Evolutionary conservation across 208 protist species (phyloP).

Genomic region (Phytomonas sp.): DNA sequence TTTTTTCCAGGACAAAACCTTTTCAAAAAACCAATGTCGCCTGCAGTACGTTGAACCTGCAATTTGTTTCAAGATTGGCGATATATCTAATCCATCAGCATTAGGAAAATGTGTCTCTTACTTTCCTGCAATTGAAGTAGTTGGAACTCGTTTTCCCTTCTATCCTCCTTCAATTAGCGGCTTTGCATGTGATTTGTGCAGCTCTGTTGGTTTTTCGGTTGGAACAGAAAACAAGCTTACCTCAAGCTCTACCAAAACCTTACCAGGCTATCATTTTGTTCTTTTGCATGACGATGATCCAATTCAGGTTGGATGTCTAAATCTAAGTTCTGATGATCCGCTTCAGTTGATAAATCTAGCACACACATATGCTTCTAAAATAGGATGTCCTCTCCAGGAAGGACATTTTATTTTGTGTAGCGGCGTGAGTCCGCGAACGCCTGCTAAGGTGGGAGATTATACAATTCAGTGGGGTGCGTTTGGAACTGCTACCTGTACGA

Average conservation of each 20-base stretch:
- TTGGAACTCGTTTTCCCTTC: conserved; percentile 77
- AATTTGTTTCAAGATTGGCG: conserved; percentile 39
- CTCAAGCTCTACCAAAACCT: conserved; percentile 11
- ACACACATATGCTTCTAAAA: conserved; percentile 36
- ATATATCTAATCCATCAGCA: conserved; percentile 18
- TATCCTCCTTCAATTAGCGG: conserved; percentile 47
- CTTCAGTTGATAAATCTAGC: conserved; percentile 32
- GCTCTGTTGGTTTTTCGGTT: conserved; percentile 40
- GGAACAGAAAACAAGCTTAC: conserved; percentile 25
- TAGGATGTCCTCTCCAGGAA: conserved; percentile 34
- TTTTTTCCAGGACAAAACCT: conserved; percentile 21
- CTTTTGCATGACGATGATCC: conserved; percentile 57
- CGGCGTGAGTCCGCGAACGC: conserved; percentile 34
- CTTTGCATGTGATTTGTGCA: conserved; percentile 60
- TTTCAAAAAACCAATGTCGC: conserved; percentile 35
- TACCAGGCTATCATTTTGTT: conserved; percentile 38
- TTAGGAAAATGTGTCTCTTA: conserved; percentile 21
- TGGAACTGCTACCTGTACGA: conserved; percentile 17
- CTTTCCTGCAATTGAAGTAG: conserved; percentile 47
- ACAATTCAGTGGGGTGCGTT: conserved; percentile 62
- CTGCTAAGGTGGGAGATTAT: conserved; percentile 49
- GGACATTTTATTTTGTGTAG: conserved; percentile 56
- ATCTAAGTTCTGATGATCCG: conserved; percentile 39
- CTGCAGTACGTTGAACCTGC: conserved; percentile 62
- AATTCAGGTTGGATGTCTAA: conserved; percentile 49